Evolutionary conservation across 2,329 filamentous ascomycete species (phyloP), one percentile per base, ranked within the genome.

Genomic region (Plectosphaerella cucumerina): DNA sequence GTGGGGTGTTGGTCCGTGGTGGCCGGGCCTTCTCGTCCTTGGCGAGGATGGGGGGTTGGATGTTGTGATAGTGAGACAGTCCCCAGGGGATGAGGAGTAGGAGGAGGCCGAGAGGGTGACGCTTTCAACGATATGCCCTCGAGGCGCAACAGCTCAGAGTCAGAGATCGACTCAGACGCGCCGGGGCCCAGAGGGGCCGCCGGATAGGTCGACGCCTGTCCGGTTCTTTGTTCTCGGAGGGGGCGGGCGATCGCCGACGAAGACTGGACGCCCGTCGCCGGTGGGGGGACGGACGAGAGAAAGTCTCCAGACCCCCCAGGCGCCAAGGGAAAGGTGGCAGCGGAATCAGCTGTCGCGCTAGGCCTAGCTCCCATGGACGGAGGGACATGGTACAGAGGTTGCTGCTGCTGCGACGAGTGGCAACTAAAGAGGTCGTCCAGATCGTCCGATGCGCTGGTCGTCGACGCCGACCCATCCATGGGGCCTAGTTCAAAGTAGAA

Each of bases 91-190:
- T 31, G 26, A 31, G 26, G 26, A 31, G 26, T 31, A 31, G 26
- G 26, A 45, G 53, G 55, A 51, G 50, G 53, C 47, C 55, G 55
- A 48, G 52, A 55, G 46, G 55, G 55, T 51, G 55, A 56, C 53
- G 55, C 53, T 56, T 69, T 68, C 22, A 76, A 57, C n/a, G 72
- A 72, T 55, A 77, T 76, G n/a, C 70, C 70, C 56, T 76, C 72
- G 3, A 77, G 65, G 26, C 68, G 65, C 9, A 74, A 66, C n/a
- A 77, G 64, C 56, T 76, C 74, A 35, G 72, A 71, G 54, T 77
- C 73, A 4, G 74, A 76, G 62, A 77, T 72, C 51, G 71, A 73
- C 50, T 56, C 47, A 20, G 50, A n/a, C 43, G 42, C 53, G 23
- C 48, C 55, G 42, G 50, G n/a, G 49, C 49, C 47, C 43, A 50